Evolutionary conservation across 2,329 filamentous ascomycete species (phyloP), one percentile per base, ranked within the genome.

Genomic region (Lachnellula subtilissima): DNA sequence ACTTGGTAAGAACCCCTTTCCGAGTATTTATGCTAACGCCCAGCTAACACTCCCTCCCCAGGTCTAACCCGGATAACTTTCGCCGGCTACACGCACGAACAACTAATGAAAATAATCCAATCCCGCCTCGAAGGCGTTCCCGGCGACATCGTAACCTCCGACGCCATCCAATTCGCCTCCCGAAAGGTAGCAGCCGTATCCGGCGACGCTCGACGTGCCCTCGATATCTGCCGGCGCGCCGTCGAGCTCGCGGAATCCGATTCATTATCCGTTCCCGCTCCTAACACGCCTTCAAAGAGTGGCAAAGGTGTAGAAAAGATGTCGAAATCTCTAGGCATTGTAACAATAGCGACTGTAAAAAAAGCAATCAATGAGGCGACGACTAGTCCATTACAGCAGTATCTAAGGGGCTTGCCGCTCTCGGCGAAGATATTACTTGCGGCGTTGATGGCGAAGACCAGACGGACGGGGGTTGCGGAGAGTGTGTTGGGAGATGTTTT

Each of bases 181-280:
- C 85, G 94, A 59, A 99, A 99, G 74, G 94, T 99, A 35, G 94
- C 94, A 5, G 93, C 94, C 40, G 95, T 99, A 46, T 95, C 89
- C 61, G 95, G 94, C 57, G 94, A 99, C 67, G 94, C 94, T 17
- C 82, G 94, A 55, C 85, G 94, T 61, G 94, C 92, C 1, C 79
- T 99, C 19, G 94, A 99, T 67, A 97, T 99, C 57, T 99, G 95
- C 71, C 84, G 94, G 32, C 84, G 94, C 61, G 94, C 94, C 1
- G 94, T 99, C 14, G 94, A 99, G 73, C 85, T 99, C 25, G 94
- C 93, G 32, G 94, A 99, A 72, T 80, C 87, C 50, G 87, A 93
- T 53, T 68, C 67, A 45, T 74, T 73, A 53, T 64, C 73, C 7
- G 52, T 53, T 11, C 68, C 64, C 5, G 37, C 37, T 4, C 78